Evolutionary conservation across 2,329 filamentous ascomycete genomes (phyloP), one percentile per base, ranked within the genome.

Genomic region (Pseudogymnoascus sp.): DNA sequence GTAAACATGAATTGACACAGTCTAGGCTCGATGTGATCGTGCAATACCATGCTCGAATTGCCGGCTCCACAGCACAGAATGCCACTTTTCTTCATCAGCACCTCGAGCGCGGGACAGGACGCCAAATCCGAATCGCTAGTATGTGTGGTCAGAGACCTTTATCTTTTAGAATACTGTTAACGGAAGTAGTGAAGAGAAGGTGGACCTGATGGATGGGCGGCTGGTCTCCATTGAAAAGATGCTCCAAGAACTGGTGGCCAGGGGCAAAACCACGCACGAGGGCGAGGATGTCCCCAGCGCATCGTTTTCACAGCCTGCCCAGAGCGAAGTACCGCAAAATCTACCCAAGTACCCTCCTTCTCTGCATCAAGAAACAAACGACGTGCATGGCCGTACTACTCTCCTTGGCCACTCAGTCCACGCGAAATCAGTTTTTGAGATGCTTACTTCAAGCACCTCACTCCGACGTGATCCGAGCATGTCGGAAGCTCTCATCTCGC

Each of bases 351-450:
- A 42, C 38, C 21, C 38, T 13, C 38, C 38, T 10, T 40, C 17
- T 13, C 9, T 42, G 13, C 38, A 21, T 21, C 1, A 42, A 21
- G 38, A 42, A 42, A 21, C 17, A 42, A 42, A 21, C 38, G 38
- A 42, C 4, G 38, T 1, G 17, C 38, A 66, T 35, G 65, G 65
- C 1, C 56, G 60, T 40, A 65, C 64, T 29, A 65, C 65, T 4
- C 59, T 67, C n/a, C 21, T 63, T 9, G 64, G 64, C 2, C 65
- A 67, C 59, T 63, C 65, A 9, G 53, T 62, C 9, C 63, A 65
- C 26, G 65, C 65, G 10, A 65, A 62, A 37, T 62, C 63, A 9
- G 35, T 67, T 11, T 61, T 67, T 23, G 65, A 67, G 53, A 63
- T 59, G 23, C 53, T 65, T 4, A 62, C 61, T 19, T 61, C 64